A percentile compares a stretch with the other conserved stretches of the same genome.
Evolutionary conservation across 2,329 filamentous ascomycete species (phyloP).

Genomic region (Esteya vermicola): DNA sequence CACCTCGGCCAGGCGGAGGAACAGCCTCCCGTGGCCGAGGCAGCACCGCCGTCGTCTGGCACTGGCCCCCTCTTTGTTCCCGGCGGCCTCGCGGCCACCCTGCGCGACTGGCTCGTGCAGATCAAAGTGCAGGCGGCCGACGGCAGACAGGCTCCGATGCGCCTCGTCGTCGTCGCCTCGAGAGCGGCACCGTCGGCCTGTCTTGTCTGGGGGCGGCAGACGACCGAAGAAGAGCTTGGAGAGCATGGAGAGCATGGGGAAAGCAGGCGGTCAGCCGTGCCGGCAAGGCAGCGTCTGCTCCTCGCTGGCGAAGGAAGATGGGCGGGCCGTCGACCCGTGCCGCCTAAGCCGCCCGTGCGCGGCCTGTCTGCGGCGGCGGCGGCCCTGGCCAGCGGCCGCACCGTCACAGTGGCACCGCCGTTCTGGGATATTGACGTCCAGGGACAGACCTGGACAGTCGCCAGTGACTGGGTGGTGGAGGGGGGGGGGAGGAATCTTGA

Average conservation of each 20-base stretch:
- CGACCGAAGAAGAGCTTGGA: too few species aligned
- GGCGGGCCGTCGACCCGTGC: too few species aligned
- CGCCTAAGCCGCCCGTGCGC: too few species aligned
- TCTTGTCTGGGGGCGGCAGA: slow-evolving; percentile 13
- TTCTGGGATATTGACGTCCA: slow-evolving; percentile 11
- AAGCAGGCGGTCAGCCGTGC: too few species aligned
- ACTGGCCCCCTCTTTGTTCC: slow-evolving; percentile 18
- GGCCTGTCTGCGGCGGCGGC: not conserved
- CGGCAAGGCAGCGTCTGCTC: slow-evolving; percentile 10
- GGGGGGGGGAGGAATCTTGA: not conserved
- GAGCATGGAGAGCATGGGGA: too few species aligned
- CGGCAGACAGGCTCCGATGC: slow-evolving; percentile 5
- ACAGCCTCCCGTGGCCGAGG: not conserved
- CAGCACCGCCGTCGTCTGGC: not conserved
- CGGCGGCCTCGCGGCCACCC: slow-evolving; percentile 25
- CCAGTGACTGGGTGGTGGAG: slow-evolving; percentile 10
- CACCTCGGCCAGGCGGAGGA: not conserved
- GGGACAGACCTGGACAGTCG: slow-evolving; percentile 12
- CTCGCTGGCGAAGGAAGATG: slow-evolving; percentile 13
- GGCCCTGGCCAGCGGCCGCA: not conserved
- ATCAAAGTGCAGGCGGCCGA: slow-evolving; percentile 25
- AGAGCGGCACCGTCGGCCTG: slow-evolving; percentile 11
- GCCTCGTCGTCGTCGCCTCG: too few species aligned
- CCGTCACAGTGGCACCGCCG: slow-evolving; percentile 16
- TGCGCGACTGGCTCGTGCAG: slow-evolving; percentile 30